Percentiles rank a stretch among this genome's conserved stretches.
Evolutionary conservation across 306 rosid species (phyloP).

Genomic region (Ceratonia siliqua): DNA sequence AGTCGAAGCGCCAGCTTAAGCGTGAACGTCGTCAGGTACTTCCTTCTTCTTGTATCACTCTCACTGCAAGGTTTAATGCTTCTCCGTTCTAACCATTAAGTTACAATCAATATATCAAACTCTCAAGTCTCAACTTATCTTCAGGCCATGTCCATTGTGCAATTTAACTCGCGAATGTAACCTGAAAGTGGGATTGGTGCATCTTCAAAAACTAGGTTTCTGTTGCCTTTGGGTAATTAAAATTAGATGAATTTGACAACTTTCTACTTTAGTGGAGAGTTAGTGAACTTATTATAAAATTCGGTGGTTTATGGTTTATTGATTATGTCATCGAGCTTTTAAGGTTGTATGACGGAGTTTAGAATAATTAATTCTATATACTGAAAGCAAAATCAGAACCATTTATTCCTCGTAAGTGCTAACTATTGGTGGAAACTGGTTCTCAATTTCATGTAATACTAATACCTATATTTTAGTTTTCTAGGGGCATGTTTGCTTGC

Average conservation of each 20-base stretch:
- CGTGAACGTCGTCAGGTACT: conserved; percentile 87
- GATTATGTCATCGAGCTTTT: background rate
- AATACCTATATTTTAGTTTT: background rate
- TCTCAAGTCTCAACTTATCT: background rate
- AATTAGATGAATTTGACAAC: background rate
- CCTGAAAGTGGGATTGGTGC: too few species aligned
- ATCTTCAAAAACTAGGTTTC: too few species aligned
- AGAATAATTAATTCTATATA: too few species aligned
- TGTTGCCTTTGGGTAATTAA: background rate
- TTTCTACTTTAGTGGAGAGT: background rate
- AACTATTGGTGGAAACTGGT: background rate
- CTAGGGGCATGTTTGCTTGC: background rate
- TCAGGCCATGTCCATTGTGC: too few species aligned
- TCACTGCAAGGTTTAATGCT: background rate
- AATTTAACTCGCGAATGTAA: background rate
- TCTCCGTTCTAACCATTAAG: background rate
- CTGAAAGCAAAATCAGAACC: background rate
- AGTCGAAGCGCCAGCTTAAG: conserved; percentile 93
- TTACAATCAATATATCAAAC: background rate
- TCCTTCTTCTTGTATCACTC: background rate
- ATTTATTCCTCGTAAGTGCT: background rate
- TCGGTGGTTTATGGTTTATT: background rate
- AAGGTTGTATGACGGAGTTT: background rate
- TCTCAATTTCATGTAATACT: background rate
- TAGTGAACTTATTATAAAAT: background rate